Percentiles rank a stretch among this genome's conserved stretches.
These are phyloP conservation scores for barley (Hordeum vulgare) DNA, from an alignment of 176 grass and related monocot genomes.

Conservation along the genomic window MorexV3_pseudomolecules_assembly NC_058519.1:617953617-617954116, in stretches of 20 bases:
- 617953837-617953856: neutral
- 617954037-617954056: neutral
- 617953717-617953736: neutral
- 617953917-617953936: slow-evolving; percentile 7
- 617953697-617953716: neutral
- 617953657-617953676: too few species aligned
- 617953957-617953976: slow-evolving; percentile 16
- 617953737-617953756: slow-evolving; percentile 1
- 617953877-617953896: slow-evolving; percentile 13
- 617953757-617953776: neutral
- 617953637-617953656: too few species aligned
- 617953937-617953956: neutral
- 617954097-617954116: neutral
- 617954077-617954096: neutral
- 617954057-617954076: slow-evolving; percentile 7
- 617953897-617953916: slow-evolving; percentile 32
- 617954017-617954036: slow-evolving; percentile 51
- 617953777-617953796: slow-evolving; percentile 10
- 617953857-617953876: slow-evolving; percentile 18
- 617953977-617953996: slow-evolving; percentile 38
- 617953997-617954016: slow-evolving; percentile 35
- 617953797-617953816: neutral
- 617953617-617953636: too few species aligned
- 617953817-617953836: slow-evolving; percentile 11
- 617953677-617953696: too few species aligned